These are phyloP conservation scores for Platanthera zijinensis DNA, from an alignment of 106 monocot species.

Conservation along the genomic window DNA sequence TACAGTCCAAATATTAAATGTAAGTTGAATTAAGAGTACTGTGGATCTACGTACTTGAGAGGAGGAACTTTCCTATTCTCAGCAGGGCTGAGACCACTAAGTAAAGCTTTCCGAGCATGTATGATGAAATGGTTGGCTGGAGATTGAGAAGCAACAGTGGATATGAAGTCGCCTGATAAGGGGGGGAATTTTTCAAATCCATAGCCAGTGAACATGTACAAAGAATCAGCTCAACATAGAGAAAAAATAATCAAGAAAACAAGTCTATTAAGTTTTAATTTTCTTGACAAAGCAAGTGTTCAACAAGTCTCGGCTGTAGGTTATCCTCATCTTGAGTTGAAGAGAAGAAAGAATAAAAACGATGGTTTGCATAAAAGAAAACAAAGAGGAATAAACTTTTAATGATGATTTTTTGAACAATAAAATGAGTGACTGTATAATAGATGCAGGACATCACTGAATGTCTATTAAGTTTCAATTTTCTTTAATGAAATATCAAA, in stretches of 20 bases:
- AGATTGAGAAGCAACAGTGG: constrained; percentile 63
- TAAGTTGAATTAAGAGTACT: neutral
- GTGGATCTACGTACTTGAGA: constrained; percentile 60
- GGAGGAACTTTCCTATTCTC: constrained; percentile 84
- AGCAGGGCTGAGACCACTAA: constrained; percentile 87
- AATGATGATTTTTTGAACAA: neutral
- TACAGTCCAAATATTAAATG: neutral
- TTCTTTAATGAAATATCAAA: too few relatives aligned
- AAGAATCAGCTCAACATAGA: neutral
- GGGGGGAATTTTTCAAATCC: neutral
- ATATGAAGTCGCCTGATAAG: constrained; percentile 69
- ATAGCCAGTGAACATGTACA: neutral
- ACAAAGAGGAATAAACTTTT: neutral
- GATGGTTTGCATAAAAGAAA: neutral
- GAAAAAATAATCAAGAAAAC: neutral
- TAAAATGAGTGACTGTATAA: neutral
- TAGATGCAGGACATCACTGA: too few relatives aligned
- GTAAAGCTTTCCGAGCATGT: constrained; percentile 94
- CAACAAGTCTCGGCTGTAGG: neutral
- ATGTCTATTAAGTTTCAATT: too few relatives aligned
- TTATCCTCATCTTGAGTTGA: neutral
- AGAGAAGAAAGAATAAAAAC: neutral
- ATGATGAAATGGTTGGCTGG: constrained; percentile 92
- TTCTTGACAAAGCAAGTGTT: neutral
- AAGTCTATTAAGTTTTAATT: neutral